phyloP scores from a whole-genome alignment of 805 yeast species.

The Wickerhamomyces alni region DNA sequence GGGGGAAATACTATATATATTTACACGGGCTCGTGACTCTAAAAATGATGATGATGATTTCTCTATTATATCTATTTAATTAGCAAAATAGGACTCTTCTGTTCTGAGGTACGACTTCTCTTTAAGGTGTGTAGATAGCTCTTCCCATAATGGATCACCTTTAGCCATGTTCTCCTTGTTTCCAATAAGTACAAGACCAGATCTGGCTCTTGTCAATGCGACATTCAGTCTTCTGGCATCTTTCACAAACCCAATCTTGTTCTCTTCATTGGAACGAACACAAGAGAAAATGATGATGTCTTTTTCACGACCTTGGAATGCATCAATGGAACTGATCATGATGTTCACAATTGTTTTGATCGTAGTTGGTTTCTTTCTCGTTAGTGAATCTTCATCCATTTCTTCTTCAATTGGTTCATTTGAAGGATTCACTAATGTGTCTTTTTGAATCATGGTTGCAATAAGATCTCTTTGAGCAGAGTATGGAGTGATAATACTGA shows the following conservation, averaged over 20 bases:
- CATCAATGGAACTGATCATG: conserved; percentile 61
- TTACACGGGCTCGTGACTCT: too few relatives aligned
- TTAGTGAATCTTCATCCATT: conserved; percentile 45
- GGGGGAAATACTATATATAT: too few relatives aligned
- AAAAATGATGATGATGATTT: too few relatives aligned
- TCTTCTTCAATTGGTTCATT: conserved; percentile 41
- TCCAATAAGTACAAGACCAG: conserved; percentile 60
- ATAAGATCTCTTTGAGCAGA: conserved; percentile 66
- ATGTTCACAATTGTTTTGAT: conserved; percentile 34
- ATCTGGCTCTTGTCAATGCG: conserved; percentile 64
- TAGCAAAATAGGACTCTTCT: conserved; percentile 1
- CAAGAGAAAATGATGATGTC: conserved; percentile 70
- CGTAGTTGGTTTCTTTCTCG: conserved; percentile 11
- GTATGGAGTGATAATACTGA: conserved; percentile 72
- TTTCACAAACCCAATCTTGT: conserved; percentile 55
- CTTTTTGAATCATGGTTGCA: conserved; percentile 42
- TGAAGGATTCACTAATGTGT: conserved; percentile 51
- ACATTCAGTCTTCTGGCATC: conserved; percentile 64
- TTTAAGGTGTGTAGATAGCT: conserved; percentile 37
- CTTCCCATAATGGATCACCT: conserved; percentile 45
- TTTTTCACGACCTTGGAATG: conserved; percentile 87
- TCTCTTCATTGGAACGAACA: conserved; percentile 54
- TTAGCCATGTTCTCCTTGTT: conserved; percentile 42
- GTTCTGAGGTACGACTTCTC: conserved; percentile 16
- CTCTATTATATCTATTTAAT: background rate